Evolutionary conservation across 495 filamentous ascomycete genomes (phyloP).

Genomic region (Penicillium canescens): DNA sequence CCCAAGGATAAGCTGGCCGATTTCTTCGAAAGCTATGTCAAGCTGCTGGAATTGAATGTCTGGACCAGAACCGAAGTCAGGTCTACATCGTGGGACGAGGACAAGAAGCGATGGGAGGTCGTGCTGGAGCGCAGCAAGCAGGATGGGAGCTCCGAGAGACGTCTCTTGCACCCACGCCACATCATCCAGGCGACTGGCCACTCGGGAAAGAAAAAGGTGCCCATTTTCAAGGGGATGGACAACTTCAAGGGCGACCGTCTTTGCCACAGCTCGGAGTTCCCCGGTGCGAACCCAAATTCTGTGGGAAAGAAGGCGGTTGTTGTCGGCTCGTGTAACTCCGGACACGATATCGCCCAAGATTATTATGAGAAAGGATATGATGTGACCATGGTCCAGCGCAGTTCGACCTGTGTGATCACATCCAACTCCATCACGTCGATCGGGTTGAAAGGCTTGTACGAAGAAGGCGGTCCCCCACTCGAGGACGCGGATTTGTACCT

Average conservation of each 20-base stretch:
- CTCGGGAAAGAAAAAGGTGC: conserved; percentile 67
- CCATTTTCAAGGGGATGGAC: conserved; percentile 61
- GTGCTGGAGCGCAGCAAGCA: conserved; percentile 49
- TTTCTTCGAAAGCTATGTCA: conserved; percentile 75
- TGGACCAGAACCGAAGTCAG: conserved; percentile 62
- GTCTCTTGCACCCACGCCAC: conserved; percentile 64
- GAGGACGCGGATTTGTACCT: conserved; percentile 66
- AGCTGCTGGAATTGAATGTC: conserved; percentile 73
- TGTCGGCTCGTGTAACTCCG: conserved; percentile 79
- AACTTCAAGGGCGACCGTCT: conserved; percentile 53
- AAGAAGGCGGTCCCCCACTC: conserved; percentile 52
- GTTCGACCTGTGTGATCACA: conserved; percentile 68
- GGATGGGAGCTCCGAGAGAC: conserved; percentile 51
- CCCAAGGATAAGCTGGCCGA: conserved; percentile 82
- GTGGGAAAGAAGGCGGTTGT: conserved; percentile 69
- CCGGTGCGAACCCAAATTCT: conserved; percentile 50
- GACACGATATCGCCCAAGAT: conserved; percentile 81
- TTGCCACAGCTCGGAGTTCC: conserved; percentile 72
- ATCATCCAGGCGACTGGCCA: conserved; percentile 74
- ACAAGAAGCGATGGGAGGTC: conserved; percentile 59
- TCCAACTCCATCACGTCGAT: conserved; percentile 55
- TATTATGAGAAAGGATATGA: conserved; percentile 77
- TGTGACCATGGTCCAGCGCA: conserved; percentile 84
- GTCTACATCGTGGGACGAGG: conserved; percentile 53
- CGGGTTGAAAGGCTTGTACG: conserved; percentile 59